phyloP scores from a whole-genome alignment of 768 basidiomycete species.

The Pleurotus djamor region DNA sequence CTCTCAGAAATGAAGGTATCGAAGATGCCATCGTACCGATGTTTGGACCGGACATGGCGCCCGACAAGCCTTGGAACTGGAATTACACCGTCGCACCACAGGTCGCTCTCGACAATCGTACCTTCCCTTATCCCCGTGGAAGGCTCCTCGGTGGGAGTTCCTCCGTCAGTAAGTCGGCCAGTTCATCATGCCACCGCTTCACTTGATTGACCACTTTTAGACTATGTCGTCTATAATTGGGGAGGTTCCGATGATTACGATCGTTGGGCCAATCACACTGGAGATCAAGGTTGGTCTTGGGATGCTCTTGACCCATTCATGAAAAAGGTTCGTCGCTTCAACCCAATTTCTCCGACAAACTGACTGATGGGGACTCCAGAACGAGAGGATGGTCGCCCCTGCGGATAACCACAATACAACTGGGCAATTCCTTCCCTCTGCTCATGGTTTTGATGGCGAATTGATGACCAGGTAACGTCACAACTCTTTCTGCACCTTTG shows the following conservation, averaged over 20 bases:
- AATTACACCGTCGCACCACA: constrained; percentile 30
- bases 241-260: constrained; percentile 25
- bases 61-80: constrained; percentile 25
- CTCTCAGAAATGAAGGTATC: constrained; percentile 14
- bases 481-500: neutral
- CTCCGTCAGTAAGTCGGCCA: constrained; percentile 23
- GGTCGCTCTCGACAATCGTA: constrained; percentile 25
- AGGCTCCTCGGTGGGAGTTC: constrained; percentile 29
- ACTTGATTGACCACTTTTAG: constrained; percentile 11
- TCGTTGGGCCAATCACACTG: constrained; percentile 22
- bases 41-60: constrained; percentile 10
- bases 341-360: too few species aligned
- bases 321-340: constrained; percentile 7
- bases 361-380: constrained; percentile 12
- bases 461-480: neutral
- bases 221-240: constrained; percentile 31
- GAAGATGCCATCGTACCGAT: constrained; percentile 14
- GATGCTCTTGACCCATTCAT: constrained; percentile 21
- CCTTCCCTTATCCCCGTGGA: constrained; percentile 29
- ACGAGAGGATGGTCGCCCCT: constrained; percentile 23
- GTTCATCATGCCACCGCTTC: neutral
- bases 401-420: constrained; percentile 27
- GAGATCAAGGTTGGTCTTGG: constrained; percentile 32
- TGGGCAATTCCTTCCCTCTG: constrained; percentile 25
- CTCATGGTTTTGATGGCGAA: constrained; percentile 22